Evolutionary conservation across 306 rosid genomes (phyloP).

Genomic region (Canavalia gladiata): DNA sequence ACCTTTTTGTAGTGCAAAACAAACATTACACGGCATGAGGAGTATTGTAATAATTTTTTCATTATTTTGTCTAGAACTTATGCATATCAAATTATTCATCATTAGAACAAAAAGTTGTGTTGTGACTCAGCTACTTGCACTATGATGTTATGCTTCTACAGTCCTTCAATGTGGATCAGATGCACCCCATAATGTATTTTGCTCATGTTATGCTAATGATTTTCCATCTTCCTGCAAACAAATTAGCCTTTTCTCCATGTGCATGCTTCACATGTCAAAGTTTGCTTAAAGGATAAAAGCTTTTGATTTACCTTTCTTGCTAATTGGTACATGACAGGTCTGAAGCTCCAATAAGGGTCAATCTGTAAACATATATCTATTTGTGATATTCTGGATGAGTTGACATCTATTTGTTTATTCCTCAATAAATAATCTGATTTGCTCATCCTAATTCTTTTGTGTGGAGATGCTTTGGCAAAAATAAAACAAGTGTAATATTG

Average conservation of each 20-base stretch:
- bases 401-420: not conserved
- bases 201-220: not conserved
- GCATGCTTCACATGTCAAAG: constrained; percentile 9
- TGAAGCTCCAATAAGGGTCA: not conserved
- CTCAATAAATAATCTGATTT: constrained; percentile 11
- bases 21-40: no score
- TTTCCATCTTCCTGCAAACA: constrained; percentile 27
- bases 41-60: no score
- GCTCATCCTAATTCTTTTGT: not conserved
- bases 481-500: not conserved
- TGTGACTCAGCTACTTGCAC: no score
- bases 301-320: constrained; percentile 18
- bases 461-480: not conserved
- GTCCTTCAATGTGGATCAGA: no score
- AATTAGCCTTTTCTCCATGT: constrained; percentile 10
- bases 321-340: not conserved
- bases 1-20: no score
- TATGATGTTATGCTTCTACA: no score
- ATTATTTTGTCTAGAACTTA: no score
- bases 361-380: not conserved
- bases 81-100: no score
- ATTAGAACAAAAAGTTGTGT: no score
- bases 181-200: not conserved
- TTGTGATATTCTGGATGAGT: no score
- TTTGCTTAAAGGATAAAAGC: not conserved